Evolutionary conservation across 140 eudicot species (phyloP), one percentile per base, ranked within the genome.

Genomic region (Anethum foeniculum): DNA sequence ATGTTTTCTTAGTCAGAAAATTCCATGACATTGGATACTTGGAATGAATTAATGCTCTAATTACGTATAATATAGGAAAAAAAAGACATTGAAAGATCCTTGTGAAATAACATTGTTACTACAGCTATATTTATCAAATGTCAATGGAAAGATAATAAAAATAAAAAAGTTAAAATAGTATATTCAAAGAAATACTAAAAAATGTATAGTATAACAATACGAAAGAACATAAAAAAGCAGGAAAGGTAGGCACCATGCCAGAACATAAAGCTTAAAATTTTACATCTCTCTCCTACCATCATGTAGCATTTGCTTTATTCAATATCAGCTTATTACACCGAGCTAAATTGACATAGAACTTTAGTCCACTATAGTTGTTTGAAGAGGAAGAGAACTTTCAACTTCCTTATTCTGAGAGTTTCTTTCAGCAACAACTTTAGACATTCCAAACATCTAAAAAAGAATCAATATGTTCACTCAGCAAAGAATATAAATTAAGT

Each of bases 401-500:
- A 88, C 85, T 86, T 82, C 98, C 84, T 86, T 84, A 8, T 80
- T 56, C 79, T 79, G 86, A 30, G 91, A 82, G 74, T 74, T 84
- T 86, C 85, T 90, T 82, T 91, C 91, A 60, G 93, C 89, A 77
- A 91, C 98, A 64, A 82, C 69, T 85, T 91, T 93, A 2, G 96
- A 87, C 97, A 93, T 91, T 43, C 91, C 90, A 81, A 93, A 91
- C 98, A 93, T 90, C 98, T 93, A 88, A 82, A 85, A 52, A 51
- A 25, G 5, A 62, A 4, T 28, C 1, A 52, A 76, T 27, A 27
- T 13, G 27, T 27, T 47, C 34, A 48, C 41, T 76, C 7, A 28
- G 27, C 60, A 27, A 13, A 19, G 14, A 76, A 10, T 47, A 46
- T 74, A n/a, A 36, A 16, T 1, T 52, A 77, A 32, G 43, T 6